Base-by-base conservation (phyloP, 2,329 filamentous ascomycete species). In the Amphichorda felina region DNA sequence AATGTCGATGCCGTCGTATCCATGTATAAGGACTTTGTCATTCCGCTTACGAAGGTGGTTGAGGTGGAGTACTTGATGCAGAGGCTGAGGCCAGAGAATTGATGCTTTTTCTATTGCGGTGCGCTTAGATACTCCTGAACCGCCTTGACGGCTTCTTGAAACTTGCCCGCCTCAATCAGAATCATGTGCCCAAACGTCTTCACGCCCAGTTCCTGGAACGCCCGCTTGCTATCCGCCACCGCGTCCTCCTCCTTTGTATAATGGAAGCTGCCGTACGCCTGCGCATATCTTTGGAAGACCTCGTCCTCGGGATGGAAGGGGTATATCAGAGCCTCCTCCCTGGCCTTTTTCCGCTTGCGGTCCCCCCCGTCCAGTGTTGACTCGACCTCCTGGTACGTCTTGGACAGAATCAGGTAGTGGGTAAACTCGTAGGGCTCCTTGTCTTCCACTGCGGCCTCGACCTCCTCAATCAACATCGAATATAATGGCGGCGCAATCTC, bases 51-150 rank as follows among this genome's bases (percentile, higher is more conserved):
- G n/a, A 98, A 98, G 60, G 82, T 87, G 43, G 89, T 98, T 28
- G 91, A 98, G 66, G 87, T 98, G 8, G 91, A 98, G 49, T 98
- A 98, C 56, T 66, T 98, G 47, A 94, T 98, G 85, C 86, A 96
- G 60, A 74, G 91, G 43, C 64, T 98, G 36, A 74, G 75, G 36
- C 54, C 52, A 43, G 50, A 45, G 29, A 38, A 9, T 28, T 30
- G 33, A 19, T 37, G 38, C 30, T 33, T n/a, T n/a, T 17, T 45
- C 55, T 50, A 64, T 59, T 61, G 56, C 43, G 63, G 58, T 41
- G 71, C 63, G 46, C 66, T 72, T 43, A 95, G 54, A 57, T 87
- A 94, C 45, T 86, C 75, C 45, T 68, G 68, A 40, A 94, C 70
- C 35, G 76, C 82, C 59, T 83, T 77, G 19, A 93, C 77, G 3